These are phyloP conservation scores for Furculomyces boomerangus DNA, from an alignment of 371 early-diverging fungal genomes.

Conservation along the genomic window DNA sequence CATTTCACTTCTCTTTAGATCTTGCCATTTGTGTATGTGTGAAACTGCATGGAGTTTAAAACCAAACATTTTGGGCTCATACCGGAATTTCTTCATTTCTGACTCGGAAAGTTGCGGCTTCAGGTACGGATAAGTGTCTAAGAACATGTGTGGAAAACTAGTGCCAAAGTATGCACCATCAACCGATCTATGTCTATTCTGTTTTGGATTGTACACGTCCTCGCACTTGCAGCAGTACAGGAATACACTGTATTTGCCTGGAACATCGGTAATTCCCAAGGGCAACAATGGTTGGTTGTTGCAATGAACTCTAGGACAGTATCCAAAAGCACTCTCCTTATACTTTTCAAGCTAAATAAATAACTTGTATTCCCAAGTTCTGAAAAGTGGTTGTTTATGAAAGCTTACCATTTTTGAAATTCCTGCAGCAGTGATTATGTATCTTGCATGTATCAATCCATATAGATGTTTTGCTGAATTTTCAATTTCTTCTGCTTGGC, in stretches of 20 bases:
- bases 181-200: slow-evolving; percentile 50
- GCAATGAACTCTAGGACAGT: slow-evolving; percentile 87
- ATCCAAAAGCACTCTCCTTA: slow-evolving; percentile 79
- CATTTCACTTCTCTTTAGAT: slow-evolving; percentile 38
- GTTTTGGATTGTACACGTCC: slow-evolving; percentile 86
- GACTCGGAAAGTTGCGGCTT: slow-evolving; percentile 50
- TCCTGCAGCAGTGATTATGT: slow-evolving; percentile 72
- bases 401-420: slow-evolving; percentile 47
- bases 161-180: slow-evolving; percentile 98
- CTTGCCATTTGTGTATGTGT: slow-evolving; percentile 74
- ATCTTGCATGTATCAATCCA: slow-evolving; percentile 86
- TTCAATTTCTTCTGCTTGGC: slow-evolving; percentile 49
- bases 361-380: neutral
- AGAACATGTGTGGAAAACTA: slow-evolving; percentile 91
- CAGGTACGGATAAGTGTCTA: slow-evolving; percentile 74
- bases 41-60: slow-evolving; percentile 47
- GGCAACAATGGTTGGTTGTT: slow-evolving; percentile 65
- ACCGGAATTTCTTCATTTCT: slow-evolving; percentile 35
- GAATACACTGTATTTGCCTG: slow-evolving; percentile 66
- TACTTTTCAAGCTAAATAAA: slow-evolving; percentile 47
- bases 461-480: slow-evolving; percentile 71
- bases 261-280: slow-evolving; percentile 73
- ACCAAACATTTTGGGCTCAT: slow-evolving; percentile 90
- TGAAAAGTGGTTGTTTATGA: no score
- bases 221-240: slow-evolving; percentile 85